Base-by-base conservation (phyloP, 78 protist species). In the Guillardia theta region DNA sequence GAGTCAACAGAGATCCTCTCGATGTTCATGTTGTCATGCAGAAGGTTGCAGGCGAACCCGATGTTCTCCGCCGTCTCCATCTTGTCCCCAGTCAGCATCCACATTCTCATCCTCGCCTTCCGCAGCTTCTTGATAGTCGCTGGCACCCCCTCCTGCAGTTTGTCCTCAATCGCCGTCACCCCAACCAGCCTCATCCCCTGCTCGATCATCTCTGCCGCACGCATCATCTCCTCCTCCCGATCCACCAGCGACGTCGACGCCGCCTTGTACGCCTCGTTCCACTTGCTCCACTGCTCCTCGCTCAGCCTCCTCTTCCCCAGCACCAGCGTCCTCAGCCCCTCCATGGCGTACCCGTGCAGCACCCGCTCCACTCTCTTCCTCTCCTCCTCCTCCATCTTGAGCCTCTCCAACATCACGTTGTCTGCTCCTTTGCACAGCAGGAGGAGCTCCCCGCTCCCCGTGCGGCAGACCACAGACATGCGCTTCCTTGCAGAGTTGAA, bases 11-110 rank as follows among this genome's bases (percentile, higher is more conserved):
- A n/a, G n/a, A n/a, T n/a, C n/a, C n/a, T n/a, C n/a, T n/a, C n/a
- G n/a, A n/a, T n/a, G n/a, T n/a, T n/a, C n/a, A n/a, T n/a, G n/a
- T n/a, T n/a, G n/a, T n/a, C n/a, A n/a, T n/a, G n/a, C n/a, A 88
- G 93, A 18, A 99, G 94, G 18, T 95, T 44, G 96, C 99, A 98
- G 3, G 98, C 95, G 48, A 88, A 94, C 21, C 98, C 99, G 94
- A 99, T 98, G 96, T 98, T 98, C 53, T 98, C 96, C 6, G 99
- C 99, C n/a, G 99, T 98, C 94, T 98, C 99, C 92, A 88, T 87
- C 93, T 98, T 98, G 96, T 99, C 99, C 94, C 99, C 99, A 0
- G 99, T 99, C 30, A 99, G 96, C 98, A 99, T 96, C 99, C 99
- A 99, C 8, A 99, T 44, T 30, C 78, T 88, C 46, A 99, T 78